Evolutionary conservation across 495 filamentous ascomycete genomes (phyloP), one percentile per base, ranked within the genome.

Genomic region (Tuber magnatum): DNA sequence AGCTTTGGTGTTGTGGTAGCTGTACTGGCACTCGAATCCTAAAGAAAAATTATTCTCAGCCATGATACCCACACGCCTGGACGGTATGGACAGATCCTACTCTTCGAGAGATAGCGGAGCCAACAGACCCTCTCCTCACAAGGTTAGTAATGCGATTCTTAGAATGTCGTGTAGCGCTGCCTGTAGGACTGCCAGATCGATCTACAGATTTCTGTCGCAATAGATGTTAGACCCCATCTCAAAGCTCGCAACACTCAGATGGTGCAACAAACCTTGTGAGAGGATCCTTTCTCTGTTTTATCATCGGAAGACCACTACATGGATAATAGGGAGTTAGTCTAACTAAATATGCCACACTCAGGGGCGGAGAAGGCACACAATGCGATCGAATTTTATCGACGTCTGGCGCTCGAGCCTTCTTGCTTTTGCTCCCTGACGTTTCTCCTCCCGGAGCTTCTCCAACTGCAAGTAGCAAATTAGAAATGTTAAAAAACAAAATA

Each of bases 341-440:
- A 14, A 18, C 3, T 61, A 2, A 20, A 28, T 20, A 35, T 3
- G 18, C 14, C 28, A 65, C 56, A 65, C 28, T 28, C 3, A 61
- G 14, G 56, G 18, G 32, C 28, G 28, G 56, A 14, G 28, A 28
- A 10, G 46, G 73, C 76, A 70, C 10, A 78, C 76, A 10, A 68
- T 56, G 72, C 77, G 69, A 68, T 79, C 76, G 16, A 73, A 61
- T 44, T 72, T 75, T 28, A 70, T 68, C 46, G 70, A 71, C 12
- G 40, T 43, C 72, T 76, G 74, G 28, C 76, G 78, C 86, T 89
- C 74, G 83, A 85, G 77, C 88, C 87, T 69, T 85, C 85, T 79
- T 86, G 89, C 74, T 85, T 84, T 76, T 86, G 83, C 82, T 86
- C 88, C 84, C 86, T 88, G 72, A 83, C 77, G 78, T 77, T 85